Base-by-base conservation (phyloP, 345 rosid genomes). In the Aethionema arabicum region DNA sequence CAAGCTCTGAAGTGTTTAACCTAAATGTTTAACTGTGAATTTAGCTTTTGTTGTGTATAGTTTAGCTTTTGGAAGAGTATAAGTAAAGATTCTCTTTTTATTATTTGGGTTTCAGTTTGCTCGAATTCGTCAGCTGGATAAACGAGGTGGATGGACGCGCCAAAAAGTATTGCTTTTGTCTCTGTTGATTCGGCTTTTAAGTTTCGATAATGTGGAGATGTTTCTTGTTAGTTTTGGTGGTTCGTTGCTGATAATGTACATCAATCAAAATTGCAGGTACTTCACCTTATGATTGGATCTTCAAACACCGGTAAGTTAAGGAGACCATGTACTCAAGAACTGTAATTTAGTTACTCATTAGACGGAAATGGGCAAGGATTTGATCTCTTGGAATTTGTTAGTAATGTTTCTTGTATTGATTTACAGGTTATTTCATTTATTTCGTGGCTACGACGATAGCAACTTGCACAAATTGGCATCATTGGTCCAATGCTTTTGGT, bases 131-230 rank as follows among this genome's bases (percentile, higher is more conserved):
- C 32, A 78, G 65, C 77, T 80, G 71, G 75, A 78, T 73, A 74
- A 51, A 54, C 80, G 62, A 66, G 70, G 48, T 65, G 85, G 86
- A 50, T 85, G 88, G 92, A 85, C 88, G 0, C 80, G 88, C 57
- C 88, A 85, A 70, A 81, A 83, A 67, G 91, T 83, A 71, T 73
- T 59, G 27, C 58, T 40, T 61, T 47, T 2, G 5, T 48, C 33
- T 46, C 6, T 54, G 27, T 21, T 21, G 27, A 21, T 47, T 37
- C 16, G 9, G 7, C 43, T 15, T 59, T 47, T 48, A 3, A 41
- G 31, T 21, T 63, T 14, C 6, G 32, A 10, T 38, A 35, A 16
- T 29, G 44, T 52, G 12, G 36, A 3, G 43, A 4, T 36, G 32
- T n/a, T 45, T 36, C 16, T 53, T 54, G 15, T 32, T 69, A 31